Percentiles rank a stretch among this genome's conserved stretches.
Conservation (phyloP, 225 moss, liverwort and hornwort genomes). For the Pseudoscleropodium purum region DNA sequence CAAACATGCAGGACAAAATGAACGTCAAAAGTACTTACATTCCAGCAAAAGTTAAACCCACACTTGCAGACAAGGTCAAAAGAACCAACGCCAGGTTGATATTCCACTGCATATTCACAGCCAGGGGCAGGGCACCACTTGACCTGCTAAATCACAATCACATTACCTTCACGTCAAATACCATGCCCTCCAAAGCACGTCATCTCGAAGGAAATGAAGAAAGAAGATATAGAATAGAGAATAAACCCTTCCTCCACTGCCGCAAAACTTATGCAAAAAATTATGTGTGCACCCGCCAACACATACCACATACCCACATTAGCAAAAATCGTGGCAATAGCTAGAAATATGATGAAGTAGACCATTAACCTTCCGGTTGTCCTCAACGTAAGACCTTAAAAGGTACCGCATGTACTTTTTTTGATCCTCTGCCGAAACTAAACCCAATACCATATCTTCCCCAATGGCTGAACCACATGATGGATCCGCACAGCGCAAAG, state of each 20-base stretch:
- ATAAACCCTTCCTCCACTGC: neutral
- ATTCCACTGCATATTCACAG: conserved; percentile 97
- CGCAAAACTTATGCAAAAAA: neutral
- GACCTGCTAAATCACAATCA: conserved; percentile 43
- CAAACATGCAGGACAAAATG: neutral
- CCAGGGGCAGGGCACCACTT: conserved; percentile 99
- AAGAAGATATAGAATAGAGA: neutral
- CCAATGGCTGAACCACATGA: conserved; percentile 89
- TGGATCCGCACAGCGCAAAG: conserved; percentile 94
- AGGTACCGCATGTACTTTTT: conserved; percentile 80
- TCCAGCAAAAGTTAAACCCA: conserved; percentile 91
- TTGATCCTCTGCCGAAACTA: conserved; percentile 70
- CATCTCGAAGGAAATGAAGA: neutral
- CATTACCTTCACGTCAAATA: conserved; percentile 13
- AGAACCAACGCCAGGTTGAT: conserved; percentile 68
- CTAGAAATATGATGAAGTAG: neutral
- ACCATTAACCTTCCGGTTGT: conserved; percentile 72
- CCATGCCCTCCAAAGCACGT: neutral
- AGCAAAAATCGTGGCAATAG: neutral
- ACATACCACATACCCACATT: neutral
- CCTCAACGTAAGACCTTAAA: conserved; percentile 88
- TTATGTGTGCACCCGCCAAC: neutral
- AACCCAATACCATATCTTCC: conserved; percentile 86
- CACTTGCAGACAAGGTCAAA: conserved; percentile 97
- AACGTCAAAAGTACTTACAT: conserved; percentile 21